A percentile compares a stretch with the other conserved stretches of the same genome.
Evolutionary conservation across 176 grass and related monocot genomes (phyloP).

Genomic region (Aegilops tauschii): DNA sequence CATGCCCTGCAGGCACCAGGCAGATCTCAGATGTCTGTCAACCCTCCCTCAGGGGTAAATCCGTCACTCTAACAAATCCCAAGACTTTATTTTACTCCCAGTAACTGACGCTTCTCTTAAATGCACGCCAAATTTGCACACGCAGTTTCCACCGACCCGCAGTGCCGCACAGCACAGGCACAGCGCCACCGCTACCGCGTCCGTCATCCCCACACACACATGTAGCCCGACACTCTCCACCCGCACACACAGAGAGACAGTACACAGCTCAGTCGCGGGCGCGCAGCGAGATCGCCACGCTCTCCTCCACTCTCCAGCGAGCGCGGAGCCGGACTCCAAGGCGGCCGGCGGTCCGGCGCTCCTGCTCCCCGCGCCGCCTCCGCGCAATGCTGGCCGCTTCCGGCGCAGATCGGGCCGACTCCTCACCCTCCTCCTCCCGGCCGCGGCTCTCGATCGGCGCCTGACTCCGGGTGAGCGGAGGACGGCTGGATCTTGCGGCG

Average conservation of each 20-base stretch:
- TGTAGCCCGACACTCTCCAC: slow-evolving; percentile 29
- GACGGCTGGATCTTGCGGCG: slow-evolving; percentile 42
- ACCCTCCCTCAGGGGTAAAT: slow-evolving; percentile 15
- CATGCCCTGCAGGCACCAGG: neutral
- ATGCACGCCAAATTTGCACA: slow-evolving; percentile 29
- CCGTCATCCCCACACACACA: neutral
- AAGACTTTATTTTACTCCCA: neutral
- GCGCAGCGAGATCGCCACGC: slow-evolving; percentile 31
- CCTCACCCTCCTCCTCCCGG: neutral
- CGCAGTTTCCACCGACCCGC: neutral
- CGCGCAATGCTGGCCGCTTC: slow-evolving; percentile 43
- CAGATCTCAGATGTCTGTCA: no score
- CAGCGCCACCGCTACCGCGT: neutral
- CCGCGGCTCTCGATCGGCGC: slow-evolving; percentile 6
- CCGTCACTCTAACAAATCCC: neutral
- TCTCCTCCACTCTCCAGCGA: slow-evolving; percentile 2
- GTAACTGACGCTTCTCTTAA: slow-evolving; percentile 27
- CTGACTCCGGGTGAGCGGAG: neutral
- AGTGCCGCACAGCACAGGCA: neutral
- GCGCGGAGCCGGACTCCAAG: neutral
- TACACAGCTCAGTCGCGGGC: slow-evolving; percentile 36
- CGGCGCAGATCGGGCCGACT: slow-evolving; percentile 31
- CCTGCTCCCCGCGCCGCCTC: neutral
- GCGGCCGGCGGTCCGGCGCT: neutral
- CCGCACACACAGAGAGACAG: neutral